Evolutionary conservation across 2,329 filamentous ascomycete genomes (phyloP), one percentile per base, ranked within the genome.

Genomic region (Tricladium varicosporioides): DNA sequence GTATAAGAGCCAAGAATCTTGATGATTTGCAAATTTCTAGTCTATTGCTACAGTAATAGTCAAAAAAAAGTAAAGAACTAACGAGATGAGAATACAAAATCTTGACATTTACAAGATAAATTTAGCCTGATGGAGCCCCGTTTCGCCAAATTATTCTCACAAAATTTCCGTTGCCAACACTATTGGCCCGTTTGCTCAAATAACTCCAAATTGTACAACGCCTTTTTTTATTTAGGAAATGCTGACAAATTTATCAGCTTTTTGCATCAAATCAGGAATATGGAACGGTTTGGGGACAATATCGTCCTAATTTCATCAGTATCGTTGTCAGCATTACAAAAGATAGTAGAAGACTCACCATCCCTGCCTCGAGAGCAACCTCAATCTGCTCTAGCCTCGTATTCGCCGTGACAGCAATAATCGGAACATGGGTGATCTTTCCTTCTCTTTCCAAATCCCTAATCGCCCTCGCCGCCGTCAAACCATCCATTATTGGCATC

Each of bases 401-500:
- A 71, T 92, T 92, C 2, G 89, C 89, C 42, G 88, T 92, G 16
- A 89, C 86, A 5, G 86, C 87, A 63, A 90, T 88, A 64, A 90
- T 87, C 5, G 87, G 86, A 13, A 90, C 81, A 65, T 89, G 87
- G 48, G 78, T 74, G n/a, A 77, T 75, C 16, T 48, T 16, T 2
- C 84, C 83, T 43, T 81, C 75, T 51, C 72, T 74, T 69, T 92
- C 87, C 19, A 89, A 74, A 59, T 86, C 78, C 10, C 89, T 80
- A 50, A 92, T 91, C 59, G 78, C 80, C 48, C 79, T 79, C 10
- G 88, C 85, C 62, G 88, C 91, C 1, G 86, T 86, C 73, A 89
- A 81, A 36, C 89, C 88, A 65, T 92, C 87, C 88, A 91, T 91
- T 46, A 91, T 80, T 1, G 89, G 89, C 88, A 92, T 92, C 66